Conservation (phyloP, 108 stramenopile species). For the Mayamaea pseudoterrestris region DNA sequence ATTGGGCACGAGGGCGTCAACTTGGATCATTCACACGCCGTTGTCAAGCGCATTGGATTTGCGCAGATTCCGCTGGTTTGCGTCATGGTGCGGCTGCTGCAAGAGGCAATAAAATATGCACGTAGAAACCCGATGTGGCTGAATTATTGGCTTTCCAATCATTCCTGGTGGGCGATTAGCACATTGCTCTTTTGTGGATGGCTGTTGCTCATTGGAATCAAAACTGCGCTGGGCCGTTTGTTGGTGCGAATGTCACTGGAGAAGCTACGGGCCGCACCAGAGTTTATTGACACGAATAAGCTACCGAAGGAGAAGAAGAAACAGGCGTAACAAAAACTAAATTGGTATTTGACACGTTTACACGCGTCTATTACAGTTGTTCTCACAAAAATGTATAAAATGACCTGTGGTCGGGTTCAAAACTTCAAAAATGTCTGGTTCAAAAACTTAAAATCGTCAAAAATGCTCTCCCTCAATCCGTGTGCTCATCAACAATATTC, state of each 20-base stretch:
- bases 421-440: conserved; percentile 1
- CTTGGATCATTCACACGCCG: conserved; percentile 87
- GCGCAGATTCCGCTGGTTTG: conserved; percentile 89
- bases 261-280: conserved; percentile 30
- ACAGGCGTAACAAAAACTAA: not conserved
- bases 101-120: conserved; percentile 67
- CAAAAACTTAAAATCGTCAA: not conserved
- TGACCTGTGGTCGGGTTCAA: not conserved
- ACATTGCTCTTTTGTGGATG: conserved; percentile 18
- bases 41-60: conserved; percentile 85
- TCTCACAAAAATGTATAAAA: conserved; percentile 1
- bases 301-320: conserved; percentile 5
- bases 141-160: too few relatives aligned
- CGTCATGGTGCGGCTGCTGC: conserved; percentile 71
- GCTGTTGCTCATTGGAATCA: conserved; percentile 21
- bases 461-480: not conserved
- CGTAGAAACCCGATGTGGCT: too few relatives aligned
- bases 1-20: conserved; percentile 78
- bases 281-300: not conserved
- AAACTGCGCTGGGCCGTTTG: conserved; percentile 19
- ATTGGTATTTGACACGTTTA: not conserved
- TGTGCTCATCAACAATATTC: conserved; percentile 1
- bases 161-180: conserved; percentile 7
- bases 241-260: conserved; percentile 16
- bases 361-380: not conserved